Percentiles rank a stretch among this genome's conserved stretches.
These are phyloP conservation scores for Peniophora sp. DNA, from an alignment of 1,284 basidiomycete genomes.

Conservation along the genomic window DNA sequence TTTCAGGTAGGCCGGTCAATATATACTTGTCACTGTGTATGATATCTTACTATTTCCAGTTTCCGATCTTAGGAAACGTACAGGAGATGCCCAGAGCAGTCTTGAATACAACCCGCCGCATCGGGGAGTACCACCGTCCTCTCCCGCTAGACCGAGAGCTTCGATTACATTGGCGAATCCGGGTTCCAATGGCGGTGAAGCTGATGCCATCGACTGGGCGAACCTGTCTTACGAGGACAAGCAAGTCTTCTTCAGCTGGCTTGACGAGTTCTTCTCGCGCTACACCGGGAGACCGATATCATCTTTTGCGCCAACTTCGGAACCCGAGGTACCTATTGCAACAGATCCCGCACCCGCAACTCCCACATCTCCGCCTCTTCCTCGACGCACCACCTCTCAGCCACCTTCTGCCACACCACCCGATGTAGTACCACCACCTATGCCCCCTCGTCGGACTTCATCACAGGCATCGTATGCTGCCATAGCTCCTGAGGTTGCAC, in stretches of 20 bases:
- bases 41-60: not conserved
- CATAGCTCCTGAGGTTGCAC: not conserved
- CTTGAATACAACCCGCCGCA: not conserved
- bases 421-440: not conserved
- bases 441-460: not conserved
- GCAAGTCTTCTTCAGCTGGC: slow-evolving; percentile 61
- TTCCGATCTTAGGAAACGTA: not conserved
- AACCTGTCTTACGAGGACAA: slow-evolving; percentile 63
- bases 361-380: not conserved
- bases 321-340: not conserved
- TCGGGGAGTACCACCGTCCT: not conserved
- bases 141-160: not conserved
- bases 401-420: not conserved
- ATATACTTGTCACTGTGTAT: not conserved
- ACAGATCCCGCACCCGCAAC: not conserved
- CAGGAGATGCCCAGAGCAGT: not conserved
- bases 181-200: not conserved
- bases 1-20: not conserved
- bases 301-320: not conserved
- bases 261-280: slow-evolving; percentile 70
- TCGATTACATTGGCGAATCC: not conserved
- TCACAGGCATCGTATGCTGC: too few relatives aligned
- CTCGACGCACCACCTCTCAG: not conserved
- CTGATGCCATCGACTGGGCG: slow-evolving; percentile 51
- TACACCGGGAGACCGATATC: slow-evolving; percentile 19